Evolutionary conservation across 2,329 filamentous ascomycete species (phyloP).

Genomic region (Apiospora pterosperma): DNA sequence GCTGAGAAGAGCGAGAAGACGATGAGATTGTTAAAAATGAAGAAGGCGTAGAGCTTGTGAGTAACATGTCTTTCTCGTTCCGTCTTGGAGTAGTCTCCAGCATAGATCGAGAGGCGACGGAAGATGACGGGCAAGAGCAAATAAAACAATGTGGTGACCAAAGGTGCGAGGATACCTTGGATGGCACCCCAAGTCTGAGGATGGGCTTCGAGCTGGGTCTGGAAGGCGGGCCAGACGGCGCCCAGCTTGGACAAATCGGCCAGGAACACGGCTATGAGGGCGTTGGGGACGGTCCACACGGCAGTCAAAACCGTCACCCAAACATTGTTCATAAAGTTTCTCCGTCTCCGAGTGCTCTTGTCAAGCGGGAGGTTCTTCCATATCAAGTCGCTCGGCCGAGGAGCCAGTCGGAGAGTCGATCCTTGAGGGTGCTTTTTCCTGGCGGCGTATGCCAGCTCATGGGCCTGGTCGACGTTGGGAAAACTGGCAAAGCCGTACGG

Average conservation of each 20-base stretch:
- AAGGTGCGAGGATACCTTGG: conserved; percentile 88
- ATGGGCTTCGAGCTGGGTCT: conserved; percentile 57
- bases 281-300: conserved; percentile 88
- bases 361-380: conserved; percentile 87
- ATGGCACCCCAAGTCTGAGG: conserved; percentile 76
- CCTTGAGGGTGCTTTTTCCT: conserved; percentile 79
- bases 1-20: conserved; percentile 91
- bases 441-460: conserved; percentile 78
- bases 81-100: conserved; percentile 89
- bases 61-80: conserved; percentile 89
- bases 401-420: conserved; percentile 73
- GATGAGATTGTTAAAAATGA: conserved; percentile 94
- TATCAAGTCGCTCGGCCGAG: conserved; percentile 86
- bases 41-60: conserved; percentile 89
- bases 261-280: conserved; percentile 89
- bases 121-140: conserved; percentile 87
- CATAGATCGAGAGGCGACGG: conserved; percentile 76
- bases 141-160: conserved; percentile 83
- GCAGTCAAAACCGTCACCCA: conserved; percentile 81
- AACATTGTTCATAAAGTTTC: conserved; percentile 73
- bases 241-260: conserved; percentile 81
- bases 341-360: conserved; percentile 63
- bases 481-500: conserved; percentile 94
- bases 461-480: conserved; percentile 81
- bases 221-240: conserved; percentile 74